Evolutionary conservation across 345 rosid genomes (phyloP), one percentile per base, ranked within the genome.

Genomic region (Erucastrum elatum): DNA sequence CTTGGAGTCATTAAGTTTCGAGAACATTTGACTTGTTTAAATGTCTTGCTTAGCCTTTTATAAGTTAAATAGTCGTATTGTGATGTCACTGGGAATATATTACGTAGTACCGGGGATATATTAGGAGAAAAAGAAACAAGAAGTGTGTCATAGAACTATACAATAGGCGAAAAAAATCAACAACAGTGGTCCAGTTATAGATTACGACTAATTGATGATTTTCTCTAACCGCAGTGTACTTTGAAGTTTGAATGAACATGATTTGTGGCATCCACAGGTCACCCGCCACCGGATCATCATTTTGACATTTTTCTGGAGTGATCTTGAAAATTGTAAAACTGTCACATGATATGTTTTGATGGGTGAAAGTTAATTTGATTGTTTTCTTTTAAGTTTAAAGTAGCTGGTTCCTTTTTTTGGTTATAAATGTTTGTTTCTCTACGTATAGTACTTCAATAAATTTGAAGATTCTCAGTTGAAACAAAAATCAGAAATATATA

Each of bases 31-130:
- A 49, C 5, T 49, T 13, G 55, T 49, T 21, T 1, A 8, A 41
- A 12, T 75, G 44, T 41, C 30, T 66, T 35, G 2, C 29, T 26
- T 5, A 15, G 12, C 8, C 15, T 11, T 29, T 21, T 44, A 4
- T 58, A 58, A 39, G 21, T n/a, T 25, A 25, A 49, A 8, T 37
- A 8, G 21, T 46, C 51, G 68, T 76, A 62, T 62, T 62, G 55
- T 63, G 63, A 76, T 26, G 61, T 33, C 76, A 70, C 27, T 26
- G 21, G 2, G 64, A 70, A 71, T 64, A 55, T 64, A 71, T 71
- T 55, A 64, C 72, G 81, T 39, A 64, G 2, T 30, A 60, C 64
- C 13, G 26, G n/a, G 6, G 66, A 21, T 21, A 71, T 55, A 7
- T 27, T 10, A 53, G 59, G 27, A 37, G 26, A 59, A 70, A 51